Evolutionary conservation across 2,329 filamentous ascomycete species (phyloP).

Genomic region (Neospermospora avenae): DNA sequence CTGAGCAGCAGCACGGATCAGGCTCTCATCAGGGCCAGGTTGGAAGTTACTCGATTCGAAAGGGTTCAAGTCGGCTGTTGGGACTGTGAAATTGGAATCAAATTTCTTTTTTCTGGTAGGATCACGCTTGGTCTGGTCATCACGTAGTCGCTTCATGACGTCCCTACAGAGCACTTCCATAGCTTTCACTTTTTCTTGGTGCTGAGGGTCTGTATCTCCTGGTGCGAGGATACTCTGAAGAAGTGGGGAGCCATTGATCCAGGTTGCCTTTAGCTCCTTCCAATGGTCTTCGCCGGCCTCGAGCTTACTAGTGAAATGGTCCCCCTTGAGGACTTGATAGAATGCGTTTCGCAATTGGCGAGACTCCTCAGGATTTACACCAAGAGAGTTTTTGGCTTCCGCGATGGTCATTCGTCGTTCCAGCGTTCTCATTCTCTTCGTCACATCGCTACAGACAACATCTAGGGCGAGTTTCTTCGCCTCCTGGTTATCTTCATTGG

Average conservation of each 20-base stretch:
- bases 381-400: constrained; percentile 70
- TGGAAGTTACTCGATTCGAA: constrained; percentile 30
- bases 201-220: constrained; percentile 49
- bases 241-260: constrained; percentile 57
- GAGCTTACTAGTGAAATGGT: constrained; percentile 70
- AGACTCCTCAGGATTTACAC: constrained; percentile 65
- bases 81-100: constrained; percentile 37
- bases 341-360: constrained; percentile 65
- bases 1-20: constrained; percentile 29
- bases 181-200: constrained; percentile 57
- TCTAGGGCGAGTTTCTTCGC: constrained; percentile 69
- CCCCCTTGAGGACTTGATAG: constrained; percentile 60
- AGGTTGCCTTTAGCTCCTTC: constrained; percentile 64
- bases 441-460: constrained; percentile 77
- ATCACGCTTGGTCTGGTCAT: constrained; percentile 59
- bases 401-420: constrained; percentile 67
- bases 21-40: constrained; percentile 25
- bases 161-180: constrained; percentile 71
- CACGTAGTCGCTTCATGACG: constrained; percentile 72
- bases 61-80: constrained; percentile 24
- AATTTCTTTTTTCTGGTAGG: constrained; percentile 43
- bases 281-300: constrained; percentile 70
- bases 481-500: constrained; percentile 55
- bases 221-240: constrained; percentile 53
- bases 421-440: constrained; percentile 69